These are phyloP conservation scores for Parmelia sp. DNA, from an alignment of 495 filamentous ascomycete genomes.

Conservation along the genomic window DNA sequence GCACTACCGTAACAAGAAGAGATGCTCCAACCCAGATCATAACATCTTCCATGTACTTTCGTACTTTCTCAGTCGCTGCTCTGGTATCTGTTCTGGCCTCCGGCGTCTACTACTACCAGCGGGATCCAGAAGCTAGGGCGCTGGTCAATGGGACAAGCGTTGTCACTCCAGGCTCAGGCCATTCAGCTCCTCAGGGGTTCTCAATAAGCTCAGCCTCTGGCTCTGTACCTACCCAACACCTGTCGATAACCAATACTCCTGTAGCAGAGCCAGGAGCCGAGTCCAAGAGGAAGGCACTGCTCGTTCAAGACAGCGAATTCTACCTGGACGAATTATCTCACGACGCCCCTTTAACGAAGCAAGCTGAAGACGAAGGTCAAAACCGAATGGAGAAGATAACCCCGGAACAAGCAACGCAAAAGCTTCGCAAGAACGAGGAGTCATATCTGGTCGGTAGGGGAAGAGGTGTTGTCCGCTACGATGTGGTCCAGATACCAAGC, in stretches of 20 bases:
- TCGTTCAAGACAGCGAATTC: constrained; percentile 77
- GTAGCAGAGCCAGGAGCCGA: constrained; percentile 30
- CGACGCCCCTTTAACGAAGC: constrained; percentile 78
- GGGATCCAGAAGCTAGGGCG: constrained; percentile 28
- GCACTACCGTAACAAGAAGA: constrained; percentile 36
- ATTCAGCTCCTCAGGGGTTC: constrained; percentile 28
- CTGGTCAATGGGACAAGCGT: constrained; percentile 29
- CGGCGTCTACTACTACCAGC: constrained; percentile 61
- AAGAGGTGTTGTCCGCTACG: constrained; percentile 87
- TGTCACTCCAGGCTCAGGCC: constrained; percentile 26
- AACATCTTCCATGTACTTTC: constrained; percentile 58
- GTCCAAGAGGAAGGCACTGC: constrained; percentile 43
- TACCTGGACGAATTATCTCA: constrained; percentile 75
- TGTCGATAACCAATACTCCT: constrained; percentile 6
- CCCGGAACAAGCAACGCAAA: constrained; percentile 87
- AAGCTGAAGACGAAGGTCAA: constrained; percentile 70
- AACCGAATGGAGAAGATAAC: constrained; percentile 92
- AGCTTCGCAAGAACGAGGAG: constrained; percentile 80
- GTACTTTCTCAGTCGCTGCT: constrained; percentile 53
- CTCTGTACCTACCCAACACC: constrained; percentile 10
- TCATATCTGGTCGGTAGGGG: constrained; percentile 87
- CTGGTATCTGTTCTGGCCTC: constrained; percentile 56
- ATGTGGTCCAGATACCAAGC: constrained; percentile 88
- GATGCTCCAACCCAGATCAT: constrained; percentile 32
- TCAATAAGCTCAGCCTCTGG: constrained; percentile 3